Evolutionary conservation across 2,329 filamentous ascomycete genomes (phyloP).

Genomic region (Penicillium sp.): DNA sequence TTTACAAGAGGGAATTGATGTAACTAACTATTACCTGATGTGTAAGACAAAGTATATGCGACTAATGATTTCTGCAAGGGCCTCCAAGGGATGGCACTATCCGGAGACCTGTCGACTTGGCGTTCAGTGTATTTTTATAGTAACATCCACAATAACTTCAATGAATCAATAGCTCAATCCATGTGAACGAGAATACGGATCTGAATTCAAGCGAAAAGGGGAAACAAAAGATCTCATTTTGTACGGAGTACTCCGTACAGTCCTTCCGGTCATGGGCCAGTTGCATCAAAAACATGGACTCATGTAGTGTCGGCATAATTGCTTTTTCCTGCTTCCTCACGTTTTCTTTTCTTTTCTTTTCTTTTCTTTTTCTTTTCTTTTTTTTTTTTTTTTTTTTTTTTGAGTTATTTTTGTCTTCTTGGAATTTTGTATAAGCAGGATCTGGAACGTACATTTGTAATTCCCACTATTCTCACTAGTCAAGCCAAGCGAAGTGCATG

Average conservation of each 20-base stretch:
- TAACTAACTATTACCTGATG: neutral
- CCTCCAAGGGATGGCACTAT: conserved; percentile 2
- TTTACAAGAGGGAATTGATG: neutral
- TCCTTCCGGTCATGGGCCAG: neutral
- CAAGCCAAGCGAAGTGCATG: neutral
- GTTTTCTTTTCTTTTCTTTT: neutral
- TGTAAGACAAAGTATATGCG: neutral
- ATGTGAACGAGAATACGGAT: neutral
- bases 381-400: no score
- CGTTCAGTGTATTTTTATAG: neutral
- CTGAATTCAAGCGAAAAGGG: neutral
- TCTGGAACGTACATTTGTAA: neutral
- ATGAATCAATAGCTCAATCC: neutral
- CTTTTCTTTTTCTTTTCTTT: neutral
- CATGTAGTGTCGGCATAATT: neutral
- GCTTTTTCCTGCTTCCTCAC: neutral
- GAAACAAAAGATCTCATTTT: neutral
- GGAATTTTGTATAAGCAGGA: neutral
- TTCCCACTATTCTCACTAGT: neutral
- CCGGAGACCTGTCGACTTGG: conserved; percentile 6
- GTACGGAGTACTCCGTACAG: no score
- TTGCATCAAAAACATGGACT: neutral
- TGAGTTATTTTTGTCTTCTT: no score
- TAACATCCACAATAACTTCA: neutral
- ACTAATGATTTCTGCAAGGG: conserved; percentile 4